Conservation (phyloP, 2,329 filamentous ascomycete genomes). For the Aspergillus tubingensis region DNA sequence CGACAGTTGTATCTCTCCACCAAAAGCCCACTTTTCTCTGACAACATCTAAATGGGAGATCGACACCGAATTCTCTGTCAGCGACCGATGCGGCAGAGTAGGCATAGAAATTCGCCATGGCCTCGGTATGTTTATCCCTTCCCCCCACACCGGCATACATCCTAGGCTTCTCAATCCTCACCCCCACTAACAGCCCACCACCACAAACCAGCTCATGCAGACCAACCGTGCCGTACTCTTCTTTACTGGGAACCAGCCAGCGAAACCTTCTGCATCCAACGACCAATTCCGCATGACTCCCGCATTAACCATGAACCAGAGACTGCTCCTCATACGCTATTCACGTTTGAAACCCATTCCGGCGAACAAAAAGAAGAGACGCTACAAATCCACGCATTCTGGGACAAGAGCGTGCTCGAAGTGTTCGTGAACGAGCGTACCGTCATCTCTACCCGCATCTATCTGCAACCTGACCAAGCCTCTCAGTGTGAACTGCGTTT, state of each 20-base stretch:
- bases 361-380: constrained; percentile 33
- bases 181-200: background rate
- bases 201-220: constrained; percentile 5
- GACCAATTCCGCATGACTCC: constrained; percentile 28
- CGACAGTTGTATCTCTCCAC: background rate
- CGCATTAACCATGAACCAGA: constrained; percentile 41
- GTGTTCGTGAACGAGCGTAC: constrained; percentile 50
- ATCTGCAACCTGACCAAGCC: constrained; percentile 20
- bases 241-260: constrained; percentile 41
- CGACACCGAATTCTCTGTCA: constrained; percentile 29
- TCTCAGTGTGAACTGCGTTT: constrained; percentile 23
- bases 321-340: constrained; percentile 51
- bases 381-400: constrained; percentile 46
- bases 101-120: constrained; percentile 35
- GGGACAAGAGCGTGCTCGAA: constrained; percentile 48
- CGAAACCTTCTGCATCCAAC: constrained; percentile 47
- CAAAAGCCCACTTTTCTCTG: constrained; percentile 4
- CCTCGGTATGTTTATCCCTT: constrained; percentile 12
- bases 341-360: constrained; percentile 31
- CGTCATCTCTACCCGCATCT: constrained; percentile 45
- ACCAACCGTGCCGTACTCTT: constrained; percentile 36
- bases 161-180: background rate
- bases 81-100: constrained; percentile 26
- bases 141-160: background rate
- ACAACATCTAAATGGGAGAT: constrained; percentile 30